Base-by-base conservation (phyloP, 108 stramenopile species). In the Asterionellopsis glacialis region DNA sequence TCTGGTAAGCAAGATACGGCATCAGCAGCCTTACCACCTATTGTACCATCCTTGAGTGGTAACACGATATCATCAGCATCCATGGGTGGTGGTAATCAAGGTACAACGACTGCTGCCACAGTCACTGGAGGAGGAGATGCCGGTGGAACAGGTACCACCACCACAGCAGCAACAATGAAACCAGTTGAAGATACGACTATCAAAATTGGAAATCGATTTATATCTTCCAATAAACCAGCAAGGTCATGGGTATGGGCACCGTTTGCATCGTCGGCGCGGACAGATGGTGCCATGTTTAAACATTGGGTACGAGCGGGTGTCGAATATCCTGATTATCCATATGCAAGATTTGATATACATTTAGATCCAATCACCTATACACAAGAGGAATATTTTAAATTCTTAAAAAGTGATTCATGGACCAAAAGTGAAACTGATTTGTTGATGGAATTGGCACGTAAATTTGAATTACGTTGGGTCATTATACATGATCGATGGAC, bases 251-350 rank as follows among this genome's bases (percentile, higher is more conserved):
- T 80, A 14, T 94, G 93, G 93, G 80, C 85, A 21, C 72, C 83
- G 28, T 94, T 94, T 71, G 60, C 82, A n/a, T 87, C 87, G 23
- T 77, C 82, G 14, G 76, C 85, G 19, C 62, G 89, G 27, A 75
- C 65, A 4, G 93, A 94, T 61, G 77, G 75, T 9, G 71, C 72
- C 15, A 40, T 73, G 49, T 85, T 93, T 49, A 49, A 63, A 18
- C 91, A 93, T 58, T 93, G 91, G 91, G 91, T 93, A 9, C 73
- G 83, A 19, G 60, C 73, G 0, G 72, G 76, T 43, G 79, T 94
- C 21, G 96, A 96, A 53, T 92, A 89, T 65, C 80, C 88, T 18
- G 96, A 97, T 60, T 97, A 97, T 73, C 94, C 96, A 28, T 97
- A 89, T 75, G 93, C 94, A 9, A 64, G 90, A 48, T 97, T 97